Evolutionary conservation across 2,329 filamentous ascomycete genomes (phyloP), one percentile per base, ranked within the genome.

Genomic region (Aureobasidium sp.): DNA sequence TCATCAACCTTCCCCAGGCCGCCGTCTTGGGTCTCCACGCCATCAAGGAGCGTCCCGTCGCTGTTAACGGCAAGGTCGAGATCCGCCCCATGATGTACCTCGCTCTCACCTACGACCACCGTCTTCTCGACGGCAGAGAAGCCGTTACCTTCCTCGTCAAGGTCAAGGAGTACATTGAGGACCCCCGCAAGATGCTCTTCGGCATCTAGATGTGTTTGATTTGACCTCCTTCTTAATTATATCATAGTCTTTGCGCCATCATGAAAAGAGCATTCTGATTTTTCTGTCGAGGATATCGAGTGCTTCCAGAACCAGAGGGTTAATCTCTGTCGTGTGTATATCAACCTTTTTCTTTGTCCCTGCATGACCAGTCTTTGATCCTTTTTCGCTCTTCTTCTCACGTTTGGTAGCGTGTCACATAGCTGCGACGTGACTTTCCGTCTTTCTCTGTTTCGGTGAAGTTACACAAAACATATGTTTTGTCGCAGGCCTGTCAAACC

Each of bases 11-110:
- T 52, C 93, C 93, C 15, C 93, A 97, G 75, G 93, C 89, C 64
- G 84, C 91, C 63, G 92, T 97, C 10, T 84, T 97, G 63, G 93
- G 93, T 67, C 86, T 97, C 26, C 93, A 99, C 75, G 92, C 93
- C 51, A 97, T 97, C 78, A 99, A 99, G 81, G 92, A 99, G 61
- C 90, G 89, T 71, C 87, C 93, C 2, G 86, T 97, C 59, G 93
- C 84, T 29, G 82, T 97, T 65, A 92, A 97, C 71, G 94, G 94
- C 72, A 95, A 97, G 81, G 82, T 97, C 63, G 92, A 97, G 76
- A 90, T 96, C 69, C 85, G 94, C 68, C 94, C 94, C 78, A 97
- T 99, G 92, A 99, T 99, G 94, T 97, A 96, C 77, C 84, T 99
- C 67, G 94, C 94, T 46, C 83, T 99, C 64, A 99, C 94, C 15